Base-by-base conservation (phyloP, 495 filamentous ascomycete species). In the Neurospora sublineolata region DNA sequence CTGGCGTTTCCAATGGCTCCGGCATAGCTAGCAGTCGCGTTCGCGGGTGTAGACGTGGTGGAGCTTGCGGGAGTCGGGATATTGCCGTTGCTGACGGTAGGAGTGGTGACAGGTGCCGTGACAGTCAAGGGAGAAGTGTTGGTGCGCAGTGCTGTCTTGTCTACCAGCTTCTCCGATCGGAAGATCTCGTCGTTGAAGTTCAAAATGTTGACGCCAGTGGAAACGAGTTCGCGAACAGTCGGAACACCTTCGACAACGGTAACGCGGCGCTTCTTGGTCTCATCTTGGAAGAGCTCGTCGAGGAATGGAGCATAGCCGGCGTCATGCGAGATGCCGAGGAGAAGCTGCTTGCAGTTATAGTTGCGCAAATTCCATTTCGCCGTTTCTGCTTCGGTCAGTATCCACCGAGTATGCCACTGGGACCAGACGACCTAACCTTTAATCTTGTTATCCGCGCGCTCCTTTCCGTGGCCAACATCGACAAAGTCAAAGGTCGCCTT, bases 321-420 rank as follows among this genome's bases (percentile, higher is more conserved):
- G 79, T 94, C 91, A 72, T 92, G 90, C 27, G 90, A 91, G 73
- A 93, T 90, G 14, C 93, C 93, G 60, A 97, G 83, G 67, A 94
- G 82, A 52, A 96, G 89, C 72, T 94, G 92, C 75, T 90, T 91
- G 80, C 93, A 96, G 78, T 93, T 91, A 76, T 84, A 86, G 75
- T 94, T 86, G 87, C 89, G 83, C 86, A 92, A 74, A 81, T 88
- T 83, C 79, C 82, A 87, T 67, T 80, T 76, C 8, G 83, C 77
- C 38, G 74, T 79, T 76, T 93, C 93, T 94, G 81, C 11, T 69
- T 37, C 52, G n/a, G 18, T 39, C 33, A 70, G 41, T 33, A 71
- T 30, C 6, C 16, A 30, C 1, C 4, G 4, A 68, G 8, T 2
- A 8, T 73, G 14, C 38, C 14, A 27, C 68, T 69, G 52, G 20